These are phyloP conservation scores for Phytophthora colocasiae DNA, from an alignment of 352 stramenopile genomes.

Conservation along the genomic window DNA sequence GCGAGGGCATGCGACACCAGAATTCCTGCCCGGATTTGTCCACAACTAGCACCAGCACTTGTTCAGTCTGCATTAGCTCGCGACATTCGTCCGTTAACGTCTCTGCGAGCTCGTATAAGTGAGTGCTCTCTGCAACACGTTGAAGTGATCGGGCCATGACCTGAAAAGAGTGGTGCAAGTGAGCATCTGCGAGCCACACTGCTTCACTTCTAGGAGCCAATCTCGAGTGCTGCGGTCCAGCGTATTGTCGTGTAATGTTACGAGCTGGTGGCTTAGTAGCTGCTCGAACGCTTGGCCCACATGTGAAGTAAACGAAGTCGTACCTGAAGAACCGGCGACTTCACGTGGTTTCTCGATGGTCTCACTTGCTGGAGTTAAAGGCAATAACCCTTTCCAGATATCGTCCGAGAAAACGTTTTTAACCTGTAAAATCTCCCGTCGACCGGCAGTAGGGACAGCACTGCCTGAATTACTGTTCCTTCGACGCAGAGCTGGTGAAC, in stretches of 20 bases:
- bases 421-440: conserved; percentile 25
- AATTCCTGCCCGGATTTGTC: conserved; percentile 81
- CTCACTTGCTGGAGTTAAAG: conserved; percentile 6
- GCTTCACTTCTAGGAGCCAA: conserved; percentile 68
- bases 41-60: conserved; percentile 71
- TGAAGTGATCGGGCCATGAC: conserved; percentile 62
- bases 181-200: conserved; percentile 61
- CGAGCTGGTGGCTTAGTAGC: conserved; percentile 55
- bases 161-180: conserved; percentile 70
- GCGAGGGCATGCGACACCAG: conserved; percentile 67
- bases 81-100: conserved; percentile 56
- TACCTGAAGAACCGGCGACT: neutral
- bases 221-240: conserved; percentile 62
- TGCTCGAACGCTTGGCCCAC: conserved; percentile 68
- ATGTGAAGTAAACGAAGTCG: conserved; percentile 52
- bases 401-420: conserved; percentile 56
- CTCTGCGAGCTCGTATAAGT: conserved; percentile 70
- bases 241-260: conserved; percentile 58
- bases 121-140: conserved; percentile 54
- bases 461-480: conserved; percentile 17
- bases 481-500: neutral
- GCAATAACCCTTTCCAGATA: conserved; percentile 61
- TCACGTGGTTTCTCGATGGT: conserved; percentile 8
- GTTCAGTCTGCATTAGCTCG: conserved; percentile 60
- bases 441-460: conserved; percentile 9